Evolutionary conservation across 805 yeast species (phyloP), one percentile per base, ranked within the genome.

Genomic region (Cyberlindnera meyerae): DNA sequence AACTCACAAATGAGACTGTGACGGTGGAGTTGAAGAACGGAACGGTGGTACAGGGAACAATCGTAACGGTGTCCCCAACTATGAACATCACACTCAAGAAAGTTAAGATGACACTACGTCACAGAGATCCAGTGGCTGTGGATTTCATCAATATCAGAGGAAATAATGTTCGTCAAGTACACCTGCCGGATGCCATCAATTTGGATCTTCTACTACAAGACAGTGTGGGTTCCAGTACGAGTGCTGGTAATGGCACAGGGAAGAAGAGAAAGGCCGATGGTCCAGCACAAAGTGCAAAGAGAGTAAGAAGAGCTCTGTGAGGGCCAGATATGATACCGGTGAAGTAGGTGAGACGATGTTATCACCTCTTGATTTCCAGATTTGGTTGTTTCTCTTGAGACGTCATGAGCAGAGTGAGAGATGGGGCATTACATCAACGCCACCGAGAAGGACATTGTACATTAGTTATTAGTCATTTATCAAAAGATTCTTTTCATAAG

Each of bases 1-100:
- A 87, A 53, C 66, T 90, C 52, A 75, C 81, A 26, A 79, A 82
- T 39, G 97, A 88, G 61, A 79, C 87, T 34, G 90, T 90, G 2
- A 88, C 90, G 35, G 83, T 89, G 14, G 97, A 89, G 58, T 67
- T 90, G 53, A 90, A 89, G 59, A 87, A 90, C 60, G 97, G 97
- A 27, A 84, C 90, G 5, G 71, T 85, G 5, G 75, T 90, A 6
- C 75, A 83, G 51, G 97, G 97, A 0, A 84, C 89, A 11, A 66
- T 90, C 18, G 76, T 82, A 27, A 76, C 88, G 6, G 95, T 93
- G 27, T 71, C 95, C 3, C 96, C 96, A 18, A 74, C 83, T 44
- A 89, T 89, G 97, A 89, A 89, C 60, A 78, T 89, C 30, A 77
- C 86, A 5, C 60, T 89, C 43, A 78, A 82, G 50, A 83, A 82